Evolutionary conservation across 805 yeast genomes (phyloP).

Genomic region (Candida silvicultrix): DNA sequence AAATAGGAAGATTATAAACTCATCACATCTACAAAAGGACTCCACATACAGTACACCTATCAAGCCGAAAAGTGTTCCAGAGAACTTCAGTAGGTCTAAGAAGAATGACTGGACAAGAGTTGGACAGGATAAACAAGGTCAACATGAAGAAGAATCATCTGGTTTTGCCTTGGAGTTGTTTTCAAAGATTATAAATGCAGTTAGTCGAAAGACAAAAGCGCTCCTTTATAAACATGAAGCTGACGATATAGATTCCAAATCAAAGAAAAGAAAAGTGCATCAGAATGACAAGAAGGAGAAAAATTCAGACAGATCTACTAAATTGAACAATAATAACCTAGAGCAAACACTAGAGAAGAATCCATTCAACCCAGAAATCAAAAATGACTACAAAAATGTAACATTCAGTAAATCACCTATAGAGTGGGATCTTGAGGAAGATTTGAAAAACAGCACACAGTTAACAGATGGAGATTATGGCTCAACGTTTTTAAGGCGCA

Average conservation of each 20-base stretch:
- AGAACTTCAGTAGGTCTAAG: neutral
- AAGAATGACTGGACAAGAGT: neutral
- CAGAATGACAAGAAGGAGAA: neutral
- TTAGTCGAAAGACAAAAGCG: neutral
- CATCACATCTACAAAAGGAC: neutral
- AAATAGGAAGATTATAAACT: neutral
- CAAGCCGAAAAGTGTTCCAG: neutral
- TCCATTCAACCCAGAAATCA: conserved; percentile 8
- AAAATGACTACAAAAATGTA: conserved; percentile 9
- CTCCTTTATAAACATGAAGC: conserved; percentile 1
- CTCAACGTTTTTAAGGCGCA: conserved; percentile 25
- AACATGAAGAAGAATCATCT: neutral
- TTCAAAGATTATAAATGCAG: neutral
- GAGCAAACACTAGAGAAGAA: conserved; percentile 8
- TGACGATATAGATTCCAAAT: neutral
- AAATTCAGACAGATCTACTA: conserved; percentile 5
- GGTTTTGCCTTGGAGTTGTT: neutral
- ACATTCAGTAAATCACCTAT: conserved; percentile 17
- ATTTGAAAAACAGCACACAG: neutral
- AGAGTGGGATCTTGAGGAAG: conserved; percentile 13
- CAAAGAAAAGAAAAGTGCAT: conserved; percentile 8
- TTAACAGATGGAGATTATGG: conserved; percentile 27
- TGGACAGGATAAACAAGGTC: neutral
- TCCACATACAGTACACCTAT: neutral
- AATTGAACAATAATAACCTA: neutral